A percentile compares a stretch with the other conserved stretches of the same genome.
These are phyloP conservation scores for Trichoderma erinaceum DNA, from an alignment of 495 filamentous ascomycete genomes.

Conservation along the genomic window DNA sequence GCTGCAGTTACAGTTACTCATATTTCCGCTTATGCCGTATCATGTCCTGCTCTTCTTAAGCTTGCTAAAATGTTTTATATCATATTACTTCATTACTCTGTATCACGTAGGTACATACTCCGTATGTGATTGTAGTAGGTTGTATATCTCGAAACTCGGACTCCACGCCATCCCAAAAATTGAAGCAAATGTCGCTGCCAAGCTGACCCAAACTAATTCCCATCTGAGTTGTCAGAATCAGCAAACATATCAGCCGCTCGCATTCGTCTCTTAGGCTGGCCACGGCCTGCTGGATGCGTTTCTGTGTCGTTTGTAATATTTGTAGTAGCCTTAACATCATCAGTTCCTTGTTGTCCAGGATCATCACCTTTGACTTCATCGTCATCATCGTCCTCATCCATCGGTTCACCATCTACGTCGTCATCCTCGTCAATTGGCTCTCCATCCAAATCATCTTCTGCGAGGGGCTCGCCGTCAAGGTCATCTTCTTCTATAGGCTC, in stretches of 20 bases:
- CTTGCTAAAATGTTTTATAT: no score
- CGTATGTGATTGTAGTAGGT: no score
- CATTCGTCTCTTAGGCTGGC: slow-evolving; percentile 51
- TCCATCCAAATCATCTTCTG: slow-evolving; percentile 44
- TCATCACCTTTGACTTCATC: slow-evolving; percentile 20
- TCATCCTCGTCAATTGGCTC: slow-evolving; percentile 46
- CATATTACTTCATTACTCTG: no score
- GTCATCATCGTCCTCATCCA: slow-evolving; percentile 33
- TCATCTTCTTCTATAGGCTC: slow-evolving; percentile 48
- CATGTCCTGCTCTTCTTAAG: no score
- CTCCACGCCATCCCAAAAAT: not conserved
- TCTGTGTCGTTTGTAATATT: slow-evolving; percentile 17
- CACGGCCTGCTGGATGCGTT: not conserved
- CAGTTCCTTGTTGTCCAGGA: not conserved
- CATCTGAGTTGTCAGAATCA: slow-evolving; percentile 45
- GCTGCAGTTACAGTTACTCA: no score
- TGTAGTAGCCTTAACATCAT: not conserved
- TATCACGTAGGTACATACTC: no score
- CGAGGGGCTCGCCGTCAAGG: slow-evolving; percentile 42
- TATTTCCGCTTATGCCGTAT: no score
- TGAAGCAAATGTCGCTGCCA: slow-evolving; percentile 21
- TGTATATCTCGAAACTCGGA: not conserved
- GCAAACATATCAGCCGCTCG: slow-evolving; percentile 96
- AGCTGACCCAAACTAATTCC: slow-evolving; percentile 24
- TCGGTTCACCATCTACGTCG: slow-evolving; percentile 45